These are phyloP conservation scores for Carex scoparia DNA, from an alignment of 176 grass and related monocot genomes.

Conservation along the genomic window DNA sequence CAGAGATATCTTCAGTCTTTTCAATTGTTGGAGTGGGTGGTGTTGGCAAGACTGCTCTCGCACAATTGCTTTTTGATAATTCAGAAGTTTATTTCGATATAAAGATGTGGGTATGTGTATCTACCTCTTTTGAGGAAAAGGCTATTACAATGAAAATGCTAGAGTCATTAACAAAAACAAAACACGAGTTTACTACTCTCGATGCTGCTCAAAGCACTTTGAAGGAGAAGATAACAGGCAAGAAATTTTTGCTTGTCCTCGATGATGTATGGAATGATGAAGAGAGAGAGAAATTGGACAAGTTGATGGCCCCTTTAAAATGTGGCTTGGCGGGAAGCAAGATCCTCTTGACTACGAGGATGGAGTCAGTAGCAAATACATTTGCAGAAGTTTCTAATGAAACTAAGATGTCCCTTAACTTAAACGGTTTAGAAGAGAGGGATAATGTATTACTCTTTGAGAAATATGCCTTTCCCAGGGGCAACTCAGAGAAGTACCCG, in stretches of 20 bases:
- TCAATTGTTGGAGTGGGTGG: constrained; percentile 12
- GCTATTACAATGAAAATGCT: constrained; percentile 1
- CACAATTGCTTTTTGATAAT: constrained; percentile 25
- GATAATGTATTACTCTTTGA: constrained; percentile 7
- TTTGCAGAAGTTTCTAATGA: no score
- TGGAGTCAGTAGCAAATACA: constrained; percentile 33
- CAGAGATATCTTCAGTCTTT: not conserved
- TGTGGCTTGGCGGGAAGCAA: constrained; percentile 15
- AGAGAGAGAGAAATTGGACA: not conserved
- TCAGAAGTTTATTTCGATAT: not conserved
- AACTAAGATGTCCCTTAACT: not conserved
- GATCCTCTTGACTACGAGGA: constrained; percentile 24
- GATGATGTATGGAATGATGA: constrained; percentile 35
- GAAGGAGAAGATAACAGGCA: not conserved
- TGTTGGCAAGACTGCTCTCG: constrained; percentile 27
- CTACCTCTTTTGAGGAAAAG: constrained; percentile 4
- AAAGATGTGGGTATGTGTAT: constrained; percentile 31
- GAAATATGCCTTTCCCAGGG: constrained; percentile 32
- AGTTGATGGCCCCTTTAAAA: not conserved
- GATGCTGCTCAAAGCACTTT: constrained; percentile 16
- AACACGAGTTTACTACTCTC: not conserved
- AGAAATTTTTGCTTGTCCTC: constrained; percentile 33
- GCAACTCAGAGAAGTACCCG: no score
- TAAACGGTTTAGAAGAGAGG: constrained; percentile 18
- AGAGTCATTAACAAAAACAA: not conserved